Percentiles rank a stretch among this genome's conserved stretches.
phyloP scores from a whole-genome alignment of 2,329 filamentous ascomycete species.

The Pseudogymnoascus sp. region DNA sequence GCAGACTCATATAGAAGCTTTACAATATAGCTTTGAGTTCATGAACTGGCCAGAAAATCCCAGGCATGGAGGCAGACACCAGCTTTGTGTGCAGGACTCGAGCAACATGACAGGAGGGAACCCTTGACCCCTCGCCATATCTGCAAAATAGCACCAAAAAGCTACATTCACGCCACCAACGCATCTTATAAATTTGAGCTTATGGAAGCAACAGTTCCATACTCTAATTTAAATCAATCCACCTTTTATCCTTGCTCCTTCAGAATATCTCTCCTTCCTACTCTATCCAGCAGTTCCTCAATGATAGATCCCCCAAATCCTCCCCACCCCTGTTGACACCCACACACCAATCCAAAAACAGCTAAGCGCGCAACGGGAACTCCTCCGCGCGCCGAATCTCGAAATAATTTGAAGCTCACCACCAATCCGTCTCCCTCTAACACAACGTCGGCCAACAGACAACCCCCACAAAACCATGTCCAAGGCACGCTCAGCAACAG shows the following conservation, averaged over 20 bases:
- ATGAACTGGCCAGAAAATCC: not conserved
- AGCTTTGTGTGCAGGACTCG: not conserved
- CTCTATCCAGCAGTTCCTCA: not conserved
- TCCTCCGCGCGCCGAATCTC: not conserved
- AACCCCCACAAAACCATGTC: conserved; percentile 23
- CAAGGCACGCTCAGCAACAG: conserved; percentile 29
- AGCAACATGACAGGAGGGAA: not conserved
- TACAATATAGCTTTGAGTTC: not conserved
- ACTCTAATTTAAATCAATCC: not conserved
- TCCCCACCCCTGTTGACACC: conserved; percentile 1
- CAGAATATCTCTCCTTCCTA: not conserved
- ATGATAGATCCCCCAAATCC: not conserved
- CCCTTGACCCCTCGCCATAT: not conserved
- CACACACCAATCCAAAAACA: not conserved
- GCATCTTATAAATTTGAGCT: not conserved
- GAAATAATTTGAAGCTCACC: conserved; percentile 3
- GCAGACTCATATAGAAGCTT: not conserved
- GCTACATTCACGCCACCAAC: not conserved
- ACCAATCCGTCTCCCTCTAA: not conserved
- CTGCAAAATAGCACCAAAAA: not conserved
- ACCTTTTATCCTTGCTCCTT: not conserved
- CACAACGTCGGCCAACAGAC: not conserved
- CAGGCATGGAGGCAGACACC: not conserved
- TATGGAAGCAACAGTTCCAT: not conserved
- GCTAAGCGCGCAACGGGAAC: not conserved